Base-by-base conservation (phyloP, 805 yeast genomes). In the Cyberlindnera bimundalis region DNA sequence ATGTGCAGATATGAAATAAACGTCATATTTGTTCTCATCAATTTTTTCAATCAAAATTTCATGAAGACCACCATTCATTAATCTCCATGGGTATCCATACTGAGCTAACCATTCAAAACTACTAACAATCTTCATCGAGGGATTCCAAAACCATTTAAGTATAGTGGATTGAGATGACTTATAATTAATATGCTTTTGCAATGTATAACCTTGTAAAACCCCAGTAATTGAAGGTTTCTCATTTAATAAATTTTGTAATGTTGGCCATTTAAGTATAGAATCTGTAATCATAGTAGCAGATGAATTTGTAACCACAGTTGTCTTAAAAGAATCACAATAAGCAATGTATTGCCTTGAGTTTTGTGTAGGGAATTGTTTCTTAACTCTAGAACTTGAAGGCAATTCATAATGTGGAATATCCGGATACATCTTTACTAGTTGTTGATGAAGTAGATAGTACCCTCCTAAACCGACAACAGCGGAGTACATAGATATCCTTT, bases 61-160 rank as follows among this genome's bases (percentile, higher is more conserved):
- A 19, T 48, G 52, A 3, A 28, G 35, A 0, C 59, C 59, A 23
- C 59, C 59, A 33, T 46, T 52, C 58, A 55, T 52, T 35, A 55
- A 8, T 44, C 56, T 50, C 58, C 58, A 55, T 6, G 59, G 59
- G 32, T 50, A 53, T 11, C 59, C 59, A 23, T 50, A 55, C 1
- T 35, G 6, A 0, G 56, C 46, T 4, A 55, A 6, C 35, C 37
- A 46, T 18, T 52, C 53, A 30, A 50, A 55, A 16, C 25, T 37
- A 2, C 28, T 15, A 6, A 47, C 51, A 33, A 52, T 14, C 13
- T 7, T 13, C 2, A 21, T 12, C 7, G 28, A 12, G 4, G 40
- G 28, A 13, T 9, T 16, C 48, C 48, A 45, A 12, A 4, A 24
- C 52, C 52, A 50, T 17, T 38, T 29, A 6, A 41, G 13, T 2